These are phyloP conservation scores for Colletotrichum eleusines DNA, from an alignment of 2,329 filamentous ascomycete genomes.

Conservation along the genomic window DNA sequence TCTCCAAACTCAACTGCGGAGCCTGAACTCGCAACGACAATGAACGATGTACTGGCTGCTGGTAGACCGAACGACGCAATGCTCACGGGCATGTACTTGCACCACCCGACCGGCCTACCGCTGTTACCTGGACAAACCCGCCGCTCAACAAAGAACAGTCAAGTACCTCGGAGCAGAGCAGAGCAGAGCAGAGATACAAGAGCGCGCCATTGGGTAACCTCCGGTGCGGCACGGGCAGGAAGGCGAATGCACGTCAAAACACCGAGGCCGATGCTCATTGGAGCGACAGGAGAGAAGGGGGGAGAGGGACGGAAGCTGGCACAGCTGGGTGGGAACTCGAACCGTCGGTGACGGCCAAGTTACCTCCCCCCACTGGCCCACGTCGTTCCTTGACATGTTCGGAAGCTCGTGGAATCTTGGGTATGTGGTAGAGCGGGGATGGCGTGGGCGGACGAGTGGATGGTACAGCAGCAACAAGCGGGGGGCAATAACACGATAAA, in stretches of 20 bases:
- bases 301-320: slow-evolving; percentile 18
- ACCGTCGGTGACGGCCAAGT: slow-evolving; percentile 19
- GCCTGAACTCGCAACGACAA: background rate
- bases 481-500: slow-evolving; percentile 10
- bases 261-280: slow-evolving; percentile 29
- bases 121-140: slow-evolving; percentile 28
- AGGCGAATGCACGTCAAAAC: slow-evolving; percentile 36
- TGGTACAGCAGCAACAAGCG: slow-evolving; percentile 33
- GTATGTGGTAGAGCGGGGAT: slow-evolving; percentile 29
- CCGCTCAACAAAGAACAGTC: slow-evolving; percentile 20
- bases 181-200: slow-evolving; percentile 7
- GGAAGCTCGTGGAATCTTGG: slow-evolving; percentile 40
- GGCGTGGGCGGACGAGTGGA: slow-evolving; percentile 22
- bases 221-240: slow-evolving; percentile 23
- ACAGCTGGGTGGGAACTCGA: slow-evolving; percentile 18
- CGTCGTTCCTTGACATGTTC: slow-evolving; percentile 32
- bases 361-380: slow-evolving; percentile 40
- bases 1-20: background rate
- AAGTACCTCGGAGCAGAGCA: slow-evolving; percentile 28
- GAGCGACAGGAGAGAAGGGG: slow-evolving; percentile 19
- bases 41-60: background rate
- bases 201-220: slow-evolving; percentile 29
- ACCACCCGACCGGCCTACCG: slow-evolving; percentile 12
- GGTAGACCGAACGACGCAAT: slow-evolving; percentile 8
- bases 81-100: slow-evolving; percentile 17